Evolutionary conservation across 2,329 filamentous ascomycete species (phyloP), one percentile per base, ranked within the genome.

Genomic region (Aureobasidium sp.): DNA sequence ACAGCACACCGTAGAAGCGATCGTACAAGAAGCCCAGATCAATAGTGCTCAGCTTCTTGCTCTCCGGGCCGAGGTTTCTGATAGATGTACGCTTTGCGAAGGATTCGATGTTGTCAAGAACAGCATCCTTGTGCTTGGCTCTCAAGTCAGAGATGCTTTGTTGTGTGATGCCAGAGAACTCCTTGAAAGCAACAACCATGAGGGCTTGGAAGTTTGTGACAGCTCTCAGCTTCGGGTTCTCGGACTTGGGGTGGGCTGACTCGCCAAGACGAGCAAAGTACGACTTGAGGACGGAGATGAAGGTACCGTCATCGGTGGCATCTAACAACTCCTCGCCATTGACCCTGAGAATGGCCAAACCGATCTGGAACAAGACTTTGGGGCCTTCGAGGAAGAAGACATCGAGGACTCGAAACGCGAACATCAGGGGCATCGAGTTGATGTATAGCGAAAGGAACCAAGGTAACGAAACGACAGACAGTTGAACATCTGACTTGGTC

Each of bases 361-460:
- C 94, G 62, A 99, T 89, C 74, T 99, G 94, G 76, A 99, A 99
- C 10, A 99, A 79, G 1, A 97, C 94, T 76, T 97, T 97, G 16
- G 94, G 93, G 0, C 94, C 94, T 75, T 99, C 94, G 44, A 99
- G 85, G 75, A 99, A 99, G 79, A 99, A 99, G 54, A 99, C 93
- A 69, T 99, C 94, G 65, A 99, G 77, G 53, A 99, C 94, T 61
- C 94, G 85, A 74, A 97, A 99, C 49, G 94, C 94, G 75, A 97
- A 99, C 1, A 97, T 91, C 16, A 99, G 81, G 5, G 94, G 94
- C 94, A 99, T 99, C 1, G 93, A 97, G 81, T 99, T 99, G 80
- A 99, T 95, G 76, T 97, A 99, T 21, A 99, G 81, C 5, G 93
- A 97, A 61, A 99, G 81, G 73, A 99, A 99, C 94, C 94, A 99